These are phyloP conservation scores for Tetrapisispora nanseiensis DNA, from an alignment of 805 yeast genomes.

Conservation along the genomic window DNA sequence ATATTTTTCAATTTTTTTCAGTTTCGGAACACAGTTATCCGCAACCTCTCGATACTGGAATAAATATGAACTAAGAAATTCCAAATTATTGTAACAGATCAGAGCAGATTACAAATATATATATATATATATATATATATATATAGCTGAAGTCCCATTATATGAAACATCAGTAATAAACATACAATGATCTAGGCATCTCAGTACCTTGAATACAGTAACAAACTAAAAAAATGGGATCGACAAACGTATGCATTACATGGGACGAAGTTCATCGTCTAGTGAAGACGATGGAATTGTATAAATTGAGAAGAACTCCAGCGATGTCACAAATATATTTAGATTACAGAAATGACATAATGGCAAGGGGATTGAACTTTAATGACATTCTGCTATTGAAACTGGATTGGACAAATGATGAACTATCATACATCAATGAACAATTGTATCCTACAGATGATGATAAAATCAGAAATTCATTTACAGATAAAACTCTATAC, in stretches of 20 bases:
- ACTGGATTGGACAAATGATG: slow-evolving; percentile 40
- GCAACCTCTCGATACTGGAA: too few species aligned
- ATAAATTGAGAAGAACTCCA: slow-evolving; percentile 40
- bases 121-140: too few species aligned
- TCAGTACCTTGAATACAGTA: too few species aligned
- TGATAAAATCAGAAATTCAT: slow-evolving; percentile 17
- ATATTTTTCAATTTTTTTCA: too few species aligned
- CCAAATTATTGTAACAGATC: too few species aligned
- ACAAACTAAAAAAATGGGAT: too few species aligned
- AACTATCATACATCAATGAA: slow-evolving; percentile 15
- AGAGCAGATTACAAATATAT: too few species aligned
- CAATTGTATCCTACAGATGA: slow-evolving; percentile 12
- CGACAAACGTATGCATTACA: slow-evolving; percentile 22
- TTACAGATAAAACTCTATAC: slow-evolving; percentile 27
- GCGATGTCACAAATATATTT: slow-evolving; percentile 36
- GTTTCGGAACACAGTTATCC: too few species aligned
- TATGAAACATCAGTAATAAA: too few species aligned
- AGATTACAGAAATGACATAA: slow-evolving; percentile 36
- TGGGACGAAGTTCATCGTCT: slow-evolving; percentile 38
- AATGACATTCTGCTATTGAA: slow-evolving; percentile 41
- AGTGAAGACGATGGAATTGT: slow-evolving; percentile 35
- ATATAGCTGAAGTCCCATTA: too few species aligned
- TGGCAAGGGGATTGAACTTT: slow-evolving; percentile 31
- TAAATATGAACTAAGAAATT: too few species aligned
- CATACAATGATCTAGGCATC: background rate